Evolutionary conservation across 495 filamentous ascomycete genomes (phyloP), one percentile per base, ranked within the genome.

Genomic region (Sordaria brevicollis): DNA sequence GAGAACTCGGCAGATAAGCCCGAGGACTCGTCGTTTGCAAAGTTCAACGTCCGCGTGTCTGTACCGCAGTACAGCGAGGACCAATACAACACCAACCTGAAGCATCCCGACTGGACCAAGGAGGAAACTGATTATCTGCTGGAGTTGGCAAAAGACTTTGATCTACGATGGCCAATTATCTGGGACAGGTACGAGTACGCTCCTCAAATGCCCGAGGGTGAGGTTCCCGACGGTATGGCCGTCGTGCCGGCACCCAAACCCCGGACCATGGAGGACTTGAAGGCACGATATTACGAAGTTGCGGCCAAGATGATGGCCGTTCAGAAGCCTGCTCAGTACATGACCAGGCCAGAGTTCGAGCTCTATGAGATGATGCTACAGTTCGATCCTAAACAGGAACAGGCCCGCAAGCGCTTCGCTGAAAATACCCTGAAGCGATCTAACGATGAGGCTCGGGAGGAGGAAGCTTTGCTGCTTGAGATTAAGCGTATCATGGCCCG

Each of bases 81-180:
- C 57, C 90, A 96, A 76, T 99, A 99, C 79, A 89, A 90, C 66
- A 80, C 85, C 67, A 87, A 92, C 73, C 77, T 99, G 49, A 86
- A 87, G 73, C 90, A 83, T 74, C 81, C 86, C 35, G 87, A 93
- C 69, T 99, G 95, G 95, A 88, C 91, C 21, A 91, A 90, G 71
- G 91, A 93, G 67, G 95, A 99, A 79, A 98, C 95, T 5, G 93
- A 97, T 75, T 97, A 97, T 75, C 80, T 99, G 70, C 83, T 97
- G 76, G 80, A 87, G 33, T 74, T 94, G 33, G 91, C 85, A 11
- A 83, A 85, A 62, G 89, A 94, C 13, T 96, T 88, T 74, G 92
- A 95, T 73, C 82, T 96, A 57, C 89, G 94, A 68, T 99, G 95
- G 90, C 82, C 93, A 17, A 80, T 99, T n/a, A 93, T 99, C 62